phyloP scores from a whole-genome alignment of 192 early-diverging fungal genomes.

The Backusella psychrophila region DNA sequence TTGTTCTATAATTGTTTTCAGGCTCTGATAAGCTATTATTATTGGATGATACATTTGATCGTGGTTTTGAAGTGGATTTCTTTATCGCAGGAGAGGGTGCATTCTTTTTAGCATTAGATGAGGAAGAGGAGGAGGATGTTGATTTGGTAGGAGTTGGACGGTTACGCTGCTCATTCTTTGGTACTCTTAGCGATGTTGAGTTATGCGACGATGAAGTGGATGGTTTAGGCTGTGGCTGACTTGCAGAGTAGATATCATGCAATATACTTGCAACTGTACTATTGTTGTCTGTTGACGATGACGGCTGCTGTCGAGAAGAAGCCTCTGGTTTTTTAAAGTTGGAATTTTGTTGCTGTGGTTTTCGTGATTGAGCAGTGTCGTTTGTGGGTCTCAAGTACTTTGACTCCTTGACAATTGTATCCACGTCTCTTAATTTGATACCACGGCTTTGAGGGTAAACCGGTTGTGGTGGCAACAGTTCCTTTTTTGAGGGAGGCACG shows the following conservation, averaged over 20 bases:
- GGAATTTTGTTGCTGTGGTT: background rate
- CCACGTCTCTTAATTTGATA: constrained; percentile 1
- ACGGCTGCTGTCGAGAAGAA: background rate
- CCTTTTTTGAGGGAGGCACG: background rate
- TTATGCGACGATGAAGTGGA: background rate
- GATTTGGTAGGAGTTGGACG: background rate
- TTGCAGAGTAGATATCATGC: background rate
- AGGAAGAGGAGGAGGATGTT: background rate
- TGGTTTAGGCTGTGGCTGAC: background rate
- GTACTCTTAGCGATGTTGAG: background rate
- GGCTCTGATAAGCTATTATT: background rate
- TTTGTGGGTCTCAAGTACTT: background rate
- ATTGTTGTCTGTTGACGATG: background rate
- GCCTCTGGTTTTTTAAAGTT: background rate
- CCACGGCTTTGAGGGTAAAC: constrained; percentile 5
- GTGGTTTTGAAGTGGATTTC: background rate
- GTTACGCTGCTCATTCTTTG: background rate
- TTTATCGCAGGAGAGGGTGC: background rate
- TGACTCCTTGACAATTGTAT: background rate
- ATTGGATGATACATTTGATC: background rate
- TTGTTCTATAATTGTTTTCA: background rate
- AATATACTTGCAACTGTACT: background rate
- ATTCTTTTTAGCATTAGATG: background rate
- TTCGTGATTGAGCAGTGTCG: background rate
- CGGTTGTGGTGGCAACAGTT: background rate